Evolutionary conservation across 2,329 filamentous ascomycete genomes (phyloP), one percentile per base, ranked within the genome.

Genomic region (Parascedosporium putredinis): DNA sequence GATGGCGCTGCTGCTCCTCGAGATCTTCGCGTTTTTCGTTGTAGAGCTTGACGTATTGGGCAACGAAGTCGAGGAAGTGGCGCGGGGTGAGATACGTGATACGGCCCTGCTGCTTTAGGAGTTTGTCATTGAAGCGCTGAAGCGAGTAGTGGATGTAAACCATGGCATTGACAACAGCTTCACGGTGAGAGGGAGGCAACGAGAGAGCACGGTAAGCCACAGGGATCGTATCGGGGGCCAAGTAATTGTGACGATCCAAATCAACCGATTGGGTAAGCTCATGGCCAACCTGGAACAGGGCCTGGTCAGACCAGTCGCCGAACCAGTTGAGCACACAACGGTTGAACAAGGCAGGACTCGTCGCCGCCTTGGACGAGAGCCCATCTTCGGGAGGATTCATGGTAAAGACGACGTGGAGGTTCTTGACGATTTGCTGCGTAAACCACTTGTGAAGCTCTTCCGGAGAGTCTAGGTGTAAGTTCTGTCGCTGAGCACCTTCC

Each of bases 381-480:
- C 93, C 91, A 58, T 93, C 93, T 62, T 96, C 88, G 0, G 93
- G 94, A 12, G 93, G 93, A 66, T 99, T 99, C 93, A 99, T 99
- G 3, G 93, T 99, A 66, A 99, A 98, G 20, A 99, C 93, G 45
- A 99, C 93, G 61, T 99, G 93, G 36, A 99, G 72, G 62, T 99
- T 99, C 73, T 95, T 95, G 64, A 98, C 87, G 60, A 99, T 97
- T 66, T 99, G 93, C 60, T 95, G 88, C 0, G 94, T 98, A 71
- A 99, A 99, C 93, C 93, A 99, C 71, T 97, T 97, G 76, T 98
- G 98, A n/a, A 98, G 75, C 67, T 99, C 93, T 70, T 99, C 94
- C 58, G 95, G 90, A 1, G 93, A 97, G 68, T 99, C 93, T 1
- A 98, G 79, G 52, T 97, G 81, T 52, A 97, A 76, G 45, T 93